Percentiles rank a stretch among this genome's conserved stretches.
Conservation (phyloP, 2,329 filamentous ascomycete genomes). For the Scedosporium apiospermum region DNA sequence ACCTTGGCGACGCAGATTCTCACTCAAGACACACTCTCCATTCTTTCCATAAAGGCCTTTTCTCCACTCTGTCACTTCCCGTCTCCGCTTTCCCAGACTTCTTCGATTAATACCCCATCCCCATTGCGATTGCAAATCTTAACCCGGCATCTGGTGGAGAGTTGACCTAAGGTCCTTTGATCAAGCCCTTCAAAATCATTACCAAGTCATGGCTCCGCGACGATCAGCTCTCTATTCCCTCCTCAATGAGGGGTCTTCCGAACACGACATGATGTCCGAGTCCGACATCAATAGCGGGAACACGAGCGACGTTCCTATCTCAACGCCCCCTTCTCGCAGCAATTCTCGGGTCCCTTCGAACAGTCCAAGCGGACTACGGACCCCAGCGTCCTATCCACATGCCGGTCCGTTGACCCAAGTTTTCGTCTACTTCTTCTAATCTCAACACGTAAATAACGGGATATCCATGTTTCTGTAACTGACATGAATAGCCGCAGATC, state of each 20-base stretch:
- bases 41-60: neutral
- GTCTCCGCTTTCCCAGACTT: no score
- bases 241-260: neutral
- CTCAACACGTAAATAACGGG: neutral
- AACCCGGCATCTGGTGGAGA: neutral
- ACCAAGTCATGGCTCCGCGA: neutral
- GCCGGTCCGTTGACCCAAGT: neutral
- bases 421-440: neutral
- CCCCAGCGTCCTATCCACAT: neutral
- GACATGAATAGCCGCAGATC: neutral
- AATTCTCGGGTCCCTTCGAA: neutral
- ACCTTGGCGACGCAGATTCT: neutral
- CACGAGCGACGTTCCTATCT: neutral
- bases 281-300: neutral
- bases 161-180: neutral
- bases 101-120: no score
- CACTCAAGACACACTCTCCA: neutral
- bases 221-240: conserved; percentile 4
- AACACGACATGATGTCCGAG: neutral
- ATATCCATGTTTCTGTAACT: neutral
- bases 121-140: no score
- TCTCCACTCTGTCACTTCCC: neutral
- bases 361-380: neutral
- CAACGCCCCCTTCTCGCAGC: neutral
- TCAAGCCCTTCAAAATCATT: neutral